phyloP scores from a whole-genome alignment of 176 grass and related monocot species.

The Paspalum vaginatum region DNA sequence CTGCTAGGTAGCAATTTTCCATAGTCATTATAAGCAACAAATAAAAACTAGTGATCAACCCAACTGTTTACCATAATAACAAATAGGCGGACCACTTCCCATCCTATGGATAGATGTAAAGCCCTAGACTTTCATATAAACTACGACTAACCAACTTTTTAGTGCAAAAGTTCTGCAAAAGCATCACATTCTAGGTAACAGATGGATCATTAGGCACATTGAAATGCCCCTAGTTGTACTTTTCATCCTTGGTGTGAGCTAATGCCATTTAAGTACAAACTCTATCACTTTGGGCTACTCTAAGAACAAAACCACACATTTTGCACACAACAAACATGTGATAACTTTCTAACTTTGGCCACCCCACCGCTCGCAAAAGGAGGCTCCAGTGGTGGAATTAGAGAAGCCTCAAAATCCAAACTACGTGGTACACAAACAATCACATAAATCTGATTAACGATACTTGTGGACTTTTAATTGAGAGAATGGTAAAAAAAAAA shows the following conservation, averaged over 20 bases:
- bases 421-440: too few relatives aligned
- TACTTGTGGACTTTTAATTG: too few relatives aligned
- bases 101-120: neutral
- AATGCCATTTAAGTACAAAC: neutral
- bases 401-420: too few relatives aligned
- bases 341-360: neutral
- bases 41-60: too few relatives aligned
- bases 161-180: neutral
- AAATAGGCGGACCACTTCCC: too few relatives aligned
- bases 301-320: neutral
- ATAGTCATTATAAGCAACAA: too few relatives aligned
- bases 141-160: neutral
- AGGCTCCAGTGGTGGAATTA: neutral
- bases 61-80: too few relatives aligned
- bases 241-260: neutral
- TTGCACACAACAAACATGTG: neutral
- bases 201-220: neutral
- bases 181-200: neutral
- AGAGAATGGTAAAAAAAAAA: too few relatives aligned
- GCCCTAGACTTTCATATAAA: neutral
- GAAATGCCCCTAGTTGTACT: neutral
- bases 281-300: neutral
- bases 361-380: neutral
- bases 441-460: too few relatives aligned
- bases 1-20: too few relatives aligned